A percentile compares a stretch with the other conserved stretches of the same genome.
phyloP scores from a whole-genome alignment of 2,329 filamentous ascomycete species.

The Teratosphaeria zuluensis region DNA sequence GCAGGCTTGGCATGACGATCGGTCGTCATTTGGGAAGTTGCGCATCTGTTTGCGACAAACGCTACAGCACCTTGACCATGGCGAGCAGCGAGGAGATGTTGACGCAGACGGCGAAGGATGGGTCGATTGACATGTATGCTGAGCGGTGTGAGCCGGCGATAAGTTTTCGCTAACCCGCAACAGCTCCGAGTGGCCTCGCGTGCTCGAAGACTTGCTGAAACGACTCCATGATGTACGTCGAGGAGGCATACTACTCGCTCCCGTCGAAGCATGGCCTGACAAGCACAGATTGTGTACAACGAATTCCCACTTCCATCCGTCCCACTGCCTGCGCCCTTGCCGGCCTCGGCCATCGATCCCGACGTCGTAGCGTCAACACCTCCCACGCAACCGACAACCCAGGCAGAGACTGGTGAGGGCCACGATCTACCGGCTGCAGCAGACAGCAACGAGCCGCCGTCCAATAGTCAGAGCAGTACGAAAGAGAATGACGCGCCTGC shows the following conservation, averaged over 20 bases:
- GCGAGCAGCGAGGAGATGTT: conserved; percentile 40
- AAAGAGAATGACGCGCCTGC: conserved; percentile 55
- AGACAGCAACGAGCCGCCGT: conserved; percentile 9
- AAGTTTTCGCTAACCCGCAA: conserved; percentile 14
- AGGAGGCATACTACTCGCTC: conserved; percentile 1
- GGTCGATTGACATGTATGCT: conserved; percentile 48
- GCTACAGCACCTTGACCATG: conserved; percentile 10
- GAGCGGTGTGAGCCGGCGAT: conserved; percentile 20
- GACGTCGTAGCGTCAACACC: conserved; percentile 24
- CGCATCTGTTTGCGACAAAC: conserved; percentile 16
- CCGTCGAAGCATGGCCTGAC: conserved; percentile 2
- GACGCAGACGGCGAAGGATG: conserved; percentile 47
- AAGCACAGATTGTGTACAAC: conserved; percentile 57
- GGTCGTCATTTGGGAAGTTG: neutral
- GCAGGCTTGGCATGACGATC: neutral
- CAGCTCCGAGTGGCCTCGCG: conserved; percentile 60
- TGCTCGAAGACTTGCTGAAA: conserved; percentile 55
- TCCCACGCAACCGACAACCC: conserved; percentile 26
- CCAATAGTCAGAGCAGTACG: conserved; percentile 45
- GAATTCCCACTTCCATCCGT: conserved; percentile 64
- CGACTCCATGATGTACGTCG: conserved; percentile 54
- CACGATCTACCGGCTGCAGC: conserved; percentile 14
- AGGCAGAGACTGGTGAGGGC: conserved; percentile 9
- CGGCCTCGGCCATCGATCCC: conserved; percentile 27
- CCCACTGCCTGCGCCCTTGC: conserved; percentile 38